Conservation (phyloP, 805 yeast genomes). For the Torulaspora maleeae region DNA sequence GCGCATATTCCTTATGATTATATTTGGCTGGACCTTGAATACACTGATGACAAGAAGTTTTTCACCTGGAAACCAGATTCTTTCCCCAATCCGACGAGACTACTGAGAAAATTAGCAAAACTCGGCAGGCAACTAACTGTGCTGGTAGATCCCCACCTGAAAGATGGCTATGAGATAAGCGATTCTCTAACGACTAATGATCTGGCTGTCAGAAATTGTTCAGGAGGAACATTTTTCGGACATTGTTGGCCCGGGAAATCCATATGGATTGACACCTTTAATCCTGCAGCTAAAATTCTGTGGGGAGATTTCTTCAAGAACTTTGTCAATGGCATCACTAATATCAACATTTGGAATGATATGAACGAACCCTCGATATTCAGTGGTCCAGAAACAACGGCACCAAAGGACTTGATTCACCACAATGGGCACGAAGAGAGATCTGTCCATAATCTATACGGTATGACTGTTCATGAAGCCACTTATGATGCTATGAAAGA, state of each 20-base stretch:
- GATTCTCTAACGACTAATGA: conserved; percentile 42
- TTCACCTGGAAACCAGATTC: conserved; percentile 80
- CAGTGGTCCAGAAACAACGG: conserved; percentile 88
- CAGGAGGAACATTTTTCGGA: conserved; percentile 58
- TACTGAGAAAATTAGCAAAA: conserved; percentile 60
- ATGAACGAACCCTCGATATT: conserved; percentile 98
- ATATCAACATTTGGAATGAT: conserved; percentile 90
- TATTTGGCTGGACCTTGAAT: conserved; percentile 93
- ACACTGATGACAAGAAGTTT: conserved; percentile 78
- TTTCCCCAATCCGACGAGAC: conserved; percentile 69
- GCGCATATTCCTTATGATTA: conserved; percentile 78
- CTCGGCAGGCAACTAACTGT: conserved; percentile 79
- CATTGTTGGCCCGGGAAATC: conserved; percentile 99
- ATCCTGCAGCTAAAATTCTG: conserved; percentile 51
- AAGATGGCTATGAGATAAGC: conserved; percentile 63
- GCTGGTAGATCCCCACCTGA: conserved; percentile 89
- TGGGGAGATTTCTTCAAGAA: conserved; percentile 57
- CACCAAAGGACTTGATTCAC: conserved; percentile 78
- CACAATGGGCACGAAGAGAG: conserved; percentile 84
- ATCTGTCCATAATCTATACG: conserved; percentile 83
- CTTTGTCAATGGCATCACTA: conserved; percentile 49
- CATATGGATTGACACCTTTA: conserved; percentile 84
- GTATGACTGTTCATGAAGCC: conserved; percentile 72
- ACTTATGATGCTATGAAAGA: conserved; percentile 62
- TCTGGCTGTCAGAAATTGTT: conserved; percentile 45